Conservation (phyloP, 1,139 yeast genomes). For the Debaryomyces robertsiae region DNA sequence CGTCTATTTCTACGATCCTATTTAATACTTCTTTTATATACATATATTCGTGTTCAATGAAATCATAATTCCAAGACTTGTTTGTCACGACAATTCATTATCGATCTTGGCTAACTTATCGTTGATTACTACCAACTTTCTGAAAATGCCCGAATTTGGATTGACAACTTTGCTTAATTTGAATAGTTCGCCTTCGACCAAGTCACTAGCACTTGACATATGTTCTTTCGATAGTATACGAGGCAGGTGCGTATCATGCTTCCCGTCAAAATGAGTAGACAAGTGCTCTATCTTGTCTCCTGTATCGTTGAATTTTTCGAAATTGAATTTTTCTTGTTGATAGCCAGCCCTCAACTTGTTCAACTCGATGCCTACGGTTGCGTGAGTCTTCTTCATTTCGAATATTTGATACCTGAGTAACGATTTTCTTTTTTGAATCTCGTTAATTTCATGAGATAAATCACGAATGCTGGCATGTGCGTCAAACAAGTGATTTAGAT, state of each 20-base stretch:
- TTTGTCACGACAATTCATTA: slow-evolving; percentile 11
- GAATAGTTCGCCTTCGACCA: slow-evolving; percentile 17
- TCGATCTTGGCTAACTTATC: slow-evolving; percentile 31
- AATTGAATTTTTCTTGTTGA: slow-evolving; percentile 25
- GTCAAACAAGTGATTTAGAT: slow-evolving; percentile 36
- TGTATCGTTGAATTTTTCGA: slow-evolving; percentile 22
- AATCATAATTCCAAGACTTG: no score
- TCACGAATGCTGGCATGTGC: slow-evolving; percentile 46
- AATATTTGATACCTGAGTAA: slow-evolving; percentile 42
- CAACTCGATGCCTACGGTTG: slow-evolving; percentile 40
- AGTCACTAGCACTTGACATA: slow-evolving; percentile 12
- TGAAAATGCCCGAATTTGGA: slow-evolving; percentile 43
- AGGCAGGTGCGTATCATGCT: neutral
- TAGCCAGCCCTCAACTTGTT: slow-evolving; percentile 39
- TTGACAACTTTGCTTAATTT: slow-evolving; percentile 32
- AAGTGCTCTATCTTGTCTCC: slow-evolving; percentile 1
- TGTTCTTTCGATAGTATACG: neutral
- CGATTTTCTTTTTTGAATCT: slow-evolving; percentile 43
- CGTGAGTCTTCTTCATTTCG: slow-evolving; percentile 40
- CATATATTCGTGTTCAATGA: no score
- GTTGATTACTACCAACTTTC: slow-evolving; percentile 38
- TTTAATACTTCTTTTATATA: slow-evolving; percentile 5
- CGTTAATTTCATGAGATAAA: slow-evolving; percentile 37
- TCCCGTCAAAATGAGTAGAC: neutral
- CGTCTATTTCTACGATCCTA: slow-evolving; percentile 8